Conservation (phyloP, 2,329 filamentous ascomycete genomes). For the Fusarium scirpi region DNA sequence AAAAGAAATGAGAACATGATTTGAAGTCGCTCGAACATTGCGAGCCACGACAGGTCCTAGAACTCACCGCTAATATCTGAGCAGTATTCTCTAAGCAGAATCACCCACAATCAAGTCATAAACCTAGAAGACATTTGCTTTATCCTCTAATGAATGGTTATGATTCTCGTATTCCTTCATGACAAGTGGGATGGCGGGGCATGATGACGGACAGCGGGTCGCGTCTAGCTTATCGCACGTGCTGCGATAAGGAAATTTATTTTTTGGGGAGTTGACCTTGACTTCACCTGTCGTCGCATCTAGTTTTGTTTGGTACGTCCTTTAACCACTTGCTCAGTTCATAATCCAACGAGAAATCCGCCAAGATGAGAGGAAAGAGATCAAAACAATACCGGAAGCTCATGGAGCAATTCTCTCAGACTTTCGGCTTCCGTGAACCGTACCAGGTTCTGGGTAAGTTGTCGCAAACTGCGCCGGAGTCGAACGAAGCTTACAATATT, state of each 20-base stretch:
- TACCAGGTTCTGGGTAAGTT: conserved; percentile 84
- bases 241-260: conserved; percentile 58
- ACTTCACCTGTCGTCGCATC: conserved; percentile 20
- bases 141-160: background rate
- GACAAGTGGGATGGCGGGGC: conserved; percentile 26
- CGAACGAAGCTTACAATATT: conserved; percentile 38
- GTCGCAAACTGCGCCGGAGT: conserved; percentile 1
- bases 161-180: background rate
- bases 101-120: background rate
- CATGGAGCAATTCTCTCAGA: conserved; percentile 90
- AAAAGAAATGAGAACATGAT: background rate
- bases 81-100: background rate
- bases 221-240: conserved; percentile 52
- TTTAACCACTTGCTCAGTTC: conserved; percentile 1
- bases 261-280: conserved; percentile 26
- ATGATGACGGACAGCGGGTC: conserved; percentile 6
- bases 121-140: background rate
- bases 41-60: background rate
- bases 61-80: background rate
- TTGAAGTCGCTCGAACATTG: background rate
- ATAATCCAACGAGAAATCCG: background rate
- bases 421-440: conserved; percentile 91
- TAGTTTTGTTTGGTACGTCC: background rate
- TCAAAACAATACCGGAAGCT: conserved; percentile 78
- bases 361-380: conserved; percentile 63